Percentiles rank a stretch among this genome's conserved stretches.
These are phyloP conservation scores for Didymella exigua DNA, from an alignment of 2,329 filamentous ascomycete species.

Conservation along the genomic window DNA sequence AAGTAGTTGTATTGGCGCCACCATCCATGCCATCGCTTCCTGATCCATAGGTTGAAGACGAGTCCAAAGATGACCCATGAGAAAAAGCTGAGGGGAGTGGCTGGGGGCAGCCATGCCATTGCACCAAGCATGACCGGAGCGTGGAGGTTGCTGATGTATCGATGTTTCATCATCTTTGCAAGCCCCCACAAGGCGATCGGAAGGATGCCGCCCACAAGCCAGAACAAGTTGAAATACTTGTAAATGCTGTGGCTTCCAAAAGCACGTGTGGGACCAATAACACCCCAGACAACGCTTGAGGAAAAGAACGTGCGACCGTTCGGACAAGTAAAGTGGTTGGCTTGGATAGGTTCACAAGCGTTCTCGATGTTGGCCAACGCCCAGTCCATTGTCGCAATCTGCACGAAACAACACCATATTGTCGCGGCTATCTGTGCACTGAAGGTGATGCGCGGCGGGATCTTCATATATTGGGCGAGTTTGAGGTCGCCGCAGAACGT, in stretches of 20 bases:
- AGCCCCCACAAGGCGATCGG: conserved; percentile 50
- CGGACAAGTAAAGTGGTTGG: conserved; percentile 64
- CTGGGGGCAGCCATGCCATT: conserved; percentile 62
- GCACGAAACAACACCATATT: conserved; percentile 37
- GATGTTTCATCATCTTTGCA: conserved; percentile 60
- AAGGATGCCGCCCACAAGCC: conserved; percentile 60
- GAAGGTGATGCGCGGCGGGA: conserved; percentile 58
- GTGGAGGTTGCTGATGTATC: conserved; percentile 58
- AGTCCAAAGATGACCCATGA: conserved; percentile 33
- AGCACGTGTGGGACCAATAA: conserved; percentile 67
- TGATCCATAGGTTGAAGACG: conserved; percentile 33
- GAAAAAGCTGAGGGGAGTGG: conserved; percentile 33
- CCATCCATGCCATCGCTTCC: conserved; percentile 30
- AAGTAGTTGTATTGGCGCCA: conserved; percentile 34
- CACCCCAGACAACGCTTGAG: conserved; percentile 71
- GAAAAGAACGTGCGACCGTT: conserved; percentile 69
- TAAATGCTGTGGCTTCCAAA: conserved; percentile 69
- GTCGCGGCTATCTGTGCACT: conserved; percentile 58
- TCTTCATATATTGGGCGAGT: conserved; percentile 53
- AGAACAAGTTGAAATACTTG: conserved; percentile 65
- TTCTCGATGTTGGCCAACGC: conserved; percentile 54
- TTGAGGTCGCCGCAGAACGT: conserved; percentile 24
- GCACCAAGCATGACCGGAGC: conserved; percentile 68
- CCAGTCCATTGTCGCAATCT: conserved; percentile 57
- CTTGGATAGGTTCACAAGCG: conserved; percentile 48